phyloP scores from a whole-genome alignment of 2,329 filamentous ascomycete genomes.

The Spiromastix sp. region DNA sequence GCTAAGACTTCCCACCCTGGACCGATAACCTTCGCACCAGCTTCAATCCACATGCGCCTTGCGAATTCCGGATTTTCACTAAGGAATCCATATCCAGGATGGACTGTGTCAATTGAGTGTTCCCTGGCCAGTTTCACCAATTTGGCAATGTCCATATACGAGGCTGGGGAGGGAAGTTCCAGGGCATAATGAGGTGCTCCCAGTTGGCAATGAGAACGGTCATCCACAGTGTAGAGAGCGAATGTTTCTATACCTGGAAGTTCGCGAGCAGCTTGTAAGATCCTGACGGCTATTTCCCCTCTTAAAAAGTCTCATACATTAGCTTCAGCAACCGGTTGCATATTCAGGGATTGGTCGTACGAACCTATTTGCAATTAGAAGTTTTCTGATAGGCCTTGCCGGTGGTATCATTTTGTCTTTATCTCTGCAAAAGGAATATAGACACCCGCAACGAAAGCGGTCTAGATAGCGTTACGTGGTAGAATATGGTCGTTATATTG shows the following conservation, averaged over 20 bases:
- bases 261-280: slow-evolving; percentile 50
- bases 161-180: slow-evolving; percentile 38
- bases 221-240: slow-evolving; percentile 45
- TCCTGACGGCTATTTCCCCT: slow-evolving; percentile 55
- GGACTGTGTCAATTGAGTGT: slow-evolving; percentile 44
- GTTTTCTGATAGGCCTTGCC: slow-evolving; percentile 34
- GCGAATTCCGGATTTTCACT: slow-evolving; percentile 46
- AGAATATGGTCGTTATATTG: no score
- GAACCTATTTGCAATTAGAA: slow-evolving; percentile 47
- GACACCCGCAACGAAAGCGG: not conserved
- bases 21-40: slow-evolving; percentile 40
- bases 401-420: slow-evolving; percentile 20
- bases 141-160: slow-evolving; percentile 43
- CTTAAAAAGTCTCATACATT: slow-evolving; percentile 23
- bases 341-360: no score
- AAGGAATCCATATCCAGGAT: slow-evolving; percentile 55
- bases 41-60: slow-evolving; percentile 39
- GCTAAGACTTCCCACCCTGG: slow-evolving; percentile 48
- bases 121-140: slow-evolving; percentile 39
- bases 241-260: slow-evolving; percentile 43
- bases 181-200: slow-evolving; percentile 40
- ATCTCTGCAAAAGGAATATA: no score
- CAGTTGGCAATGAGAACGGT: slow-evolving; percentile 44
- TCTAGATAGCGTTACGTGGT: no score
- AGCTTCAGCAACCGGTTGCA: no score